phyloP scores from a whole-genome alignment of 495 filamentous ascomycete species.

The Penicillium atrosanguineum region DNA sequence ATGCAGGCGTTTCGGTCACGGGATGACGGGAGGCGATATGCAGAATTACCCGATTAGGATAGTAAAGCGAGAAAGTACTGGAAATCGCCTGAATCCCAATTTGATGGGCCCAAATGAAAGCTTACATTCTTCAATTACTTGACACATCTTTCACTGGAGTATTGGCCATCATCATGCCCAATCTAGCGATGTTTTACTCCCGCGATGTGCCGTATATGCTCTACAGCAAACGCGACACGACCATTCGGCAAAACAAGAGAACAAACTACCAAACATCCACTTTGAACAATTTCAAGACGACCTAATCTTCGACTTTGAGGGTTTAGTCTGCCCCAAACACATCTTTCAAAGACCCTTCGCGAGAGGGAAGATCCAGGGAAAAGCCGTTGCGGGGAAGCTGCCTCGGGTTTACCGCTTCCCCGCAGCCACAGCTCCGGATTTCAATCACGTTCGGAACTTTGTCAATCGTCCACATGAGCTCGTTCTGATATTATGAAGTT shows the following conservation, averaged over 20 bases:
- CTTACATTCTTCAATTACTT: no score
- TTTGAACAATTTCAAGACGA: not conserved
- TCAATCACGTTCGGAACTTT: not conserved
- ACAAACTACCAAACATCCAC: no score
- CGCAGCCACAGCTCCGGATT: not conserved
- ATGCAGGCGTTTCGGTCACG: no score
- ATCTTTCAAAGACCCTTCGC: not conserved
- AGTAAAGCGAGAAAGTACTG: constrained; percentile 9
- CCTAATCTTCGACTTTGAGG: not conserved
- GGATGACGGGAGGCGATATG: not conserved
- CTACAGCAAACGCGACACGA: not conserved
- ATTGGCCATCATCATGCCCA: not conserved
- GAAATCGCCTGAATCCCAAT: no score
- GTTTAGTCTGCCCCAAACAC: not conserved
- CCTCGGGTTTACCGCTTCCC: not conserved
- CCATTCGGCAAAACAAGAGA: not conserved
- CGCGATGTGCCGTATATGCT: no score
- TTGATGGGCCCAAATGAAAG: no score
- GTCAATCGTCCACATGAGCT: not conserved
- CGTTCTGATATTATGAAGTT: not conserved
- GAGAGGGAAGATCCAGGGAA: constrained; percentile 1
- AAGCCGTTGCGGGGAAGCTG: not conserved
- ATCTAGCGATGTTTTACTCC: no score
- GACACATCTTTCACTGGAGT: no score
- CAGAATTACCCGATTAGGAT: constrained; percentile 15